A percentile compares a stretch with the other conserved stretches of the same genome.
These are phyloP conservation scores for Anthoceros angustus DNA, from an alignment of 225 moss, liverwort and hornwort species.

Conservation along the genomic window DNA sequence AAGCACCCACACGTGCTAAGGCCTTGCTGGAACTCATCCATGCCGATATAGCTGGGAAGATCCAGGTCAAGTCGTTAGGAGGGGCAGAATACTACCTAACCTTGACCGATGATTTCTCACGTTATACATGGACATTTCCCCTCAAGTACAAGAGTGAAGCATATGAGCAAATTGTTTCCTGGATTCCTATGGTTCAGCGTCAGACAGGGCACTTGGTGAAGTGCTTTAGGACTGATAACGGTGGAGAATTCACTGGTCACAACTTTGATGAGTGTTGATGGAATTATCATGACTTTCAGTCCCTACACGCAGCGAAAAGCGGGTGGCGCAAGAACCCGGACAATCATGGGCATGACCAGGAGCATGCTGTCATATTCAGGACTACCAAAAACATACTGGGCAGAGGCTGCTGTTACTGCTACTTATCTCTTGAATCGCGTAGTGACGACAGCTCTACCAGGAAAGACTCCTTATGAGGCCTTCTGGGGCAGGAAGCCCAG, in stretches of 20 bases:
- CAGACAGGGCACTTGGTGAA: not conserved
- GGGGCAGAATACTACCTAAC: too few species aligned
- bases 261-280: not conserved
- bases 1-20: not conserved
- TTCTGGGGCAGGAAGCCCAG: not conserved
- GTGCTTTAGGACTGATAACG: constrained; percentile 1
- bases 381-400: too few species aligned
- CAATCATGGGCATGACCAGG: too few species aligned
- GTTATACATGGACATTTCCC: not conserved
- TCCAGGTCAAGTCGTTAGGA: not conserved
- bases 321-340: too few species aligned
- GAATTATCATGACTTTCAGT: not conserved
- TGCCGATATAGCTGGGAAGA: not conserved
- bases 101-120: too few species aligned
- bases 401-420: not conserved
- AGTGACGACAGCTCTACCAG: not conserved
- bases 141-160: not conserved
- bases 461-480: not conserved
- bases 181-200: not conserved
- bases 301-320: too few species aligned
- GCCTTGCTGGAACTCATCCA: not conserved
- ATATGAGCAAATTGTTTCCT: not conserved
- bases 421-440: not conserved
- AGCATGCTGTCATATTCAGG: too few species aligned
- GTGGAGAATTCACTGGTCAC: not conserved